Base-by-base conservation (phyloP, 1,139 yeast species). In the Arxiozyma slooffiae region DNA sequence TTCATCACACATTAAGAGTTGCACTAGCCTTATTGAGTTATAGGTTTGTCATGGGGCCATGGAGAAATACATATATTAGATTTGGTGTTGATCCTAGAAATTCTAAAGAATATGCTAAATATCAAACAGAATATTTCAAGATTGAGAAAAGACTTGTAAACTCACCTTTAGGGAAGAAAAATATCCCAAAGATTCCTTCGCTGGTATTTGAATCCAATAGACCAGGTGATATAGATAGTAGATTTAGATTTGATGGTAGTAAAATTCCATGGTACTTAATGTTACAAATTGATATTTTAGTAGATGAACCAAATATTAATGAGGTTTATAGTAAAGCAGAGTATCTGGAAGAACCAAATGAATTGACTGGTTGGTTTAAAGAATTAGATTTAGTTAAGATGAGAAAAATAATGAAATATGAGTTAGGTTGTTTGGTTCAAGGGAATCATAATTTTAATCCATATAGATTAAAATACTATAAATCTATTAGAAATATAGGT, bases 31-130 rank as follows among this genome's bases (percentile, higher is more conserved):
- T 85, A 61, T 85, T 89, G 0, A 76, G 96, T 0, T 92, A 80
- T 63, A 76, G 86, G 40, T 85, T 82, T 65, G 80, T 84, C 37
- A 85, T 85, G 62, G 98, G 99, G 0, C 98, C 98, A 0, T 92
- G 96, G 96, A 76, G 97, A 60, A 88, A 88, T 55, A 79, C 95
- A n/a, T 87, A 84, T 63, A 80, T 88, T 44, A 78, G 73, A 59
- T 80, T 81, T 59, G 97, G 97, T 0, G 73, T 82, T 38, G 87
- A 92, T 65, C 97, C 97, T 0, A 72, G 79, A 46, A 59, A 68
- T 1, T 79, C 81, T 48, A 61, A 70, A 1, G 69, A 76, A 7
- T 82, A 71, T 62, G 83, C 88, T 60, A 68, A 68, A 37, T 88
- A 81, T 63, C 99, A 92, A 68, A 83, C 88, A 37, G 97, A 92